Evolutionary conservation across 176 grass and related monocot genomes (phyloP).

Genomic region (Musa acuminata): DNA sequence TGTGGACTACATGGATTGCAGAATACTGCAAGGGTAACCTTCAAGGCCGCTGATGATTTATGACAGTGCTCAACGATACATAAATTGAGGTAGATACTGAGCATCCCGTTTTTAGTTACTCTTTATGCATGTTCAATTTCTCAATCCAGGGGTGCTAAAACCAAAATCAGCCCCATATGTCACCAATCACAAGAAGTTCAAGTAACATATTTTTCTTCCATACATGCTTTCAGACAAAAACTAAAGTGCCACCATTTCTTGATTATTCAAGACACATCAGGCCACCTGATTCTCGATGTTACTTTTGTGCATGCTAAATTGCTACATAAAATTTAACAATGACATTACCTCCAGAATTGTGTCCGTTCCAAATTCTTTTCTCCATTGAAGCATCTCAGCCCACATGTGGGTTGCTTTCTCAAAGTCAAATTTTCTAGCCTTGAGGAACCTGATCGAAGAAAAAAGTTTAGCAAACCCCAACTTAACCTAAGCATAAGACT

Average conservation of each 20-base stretch:
- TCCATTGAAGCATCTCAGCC: constrained; percentile 91
- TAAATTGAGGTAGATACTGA: background rate
- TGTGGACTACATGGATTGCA: background rate
- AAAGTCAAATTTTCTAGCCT: constrained; percentile 72
- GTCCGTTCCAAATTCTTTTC: constrained; percentile 84
- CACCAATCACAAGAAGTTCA: background rate
- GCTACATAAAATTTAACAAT: constrained; percentile 3
- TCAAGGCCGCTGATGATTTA: too few species aligned
- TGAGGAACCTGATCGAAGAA: constrained; percentile 52
- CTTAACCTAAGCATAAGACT: background rate
- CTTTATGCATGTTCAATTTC: background rate
- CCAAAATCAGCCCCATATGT: background rate
- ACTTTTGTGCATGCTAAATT: background rate
- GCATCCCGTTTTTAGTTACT: background rate
- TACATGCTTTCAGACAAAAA: background rate
- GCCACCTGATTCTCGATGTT: background rate
- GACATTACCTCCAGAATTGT: constrained; percentile 67
- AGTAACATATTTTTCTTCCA: background rate
- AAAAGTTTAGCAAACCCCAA: background rate
- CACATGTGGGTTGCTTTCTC: constrained; percentile 96
- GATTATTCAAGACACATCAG: background rate
- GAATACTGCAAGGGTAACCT: background rate
- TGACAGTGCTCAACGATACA: too few species aligned
- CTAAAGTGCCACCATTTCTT: background rate
- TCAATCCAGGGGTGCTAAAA: background rate